Evolutionary conservation across 2,329 filamentous ascomycete genomes (phyloP).

Genomic region (Lasiodiplodia theobromae): DNA sequence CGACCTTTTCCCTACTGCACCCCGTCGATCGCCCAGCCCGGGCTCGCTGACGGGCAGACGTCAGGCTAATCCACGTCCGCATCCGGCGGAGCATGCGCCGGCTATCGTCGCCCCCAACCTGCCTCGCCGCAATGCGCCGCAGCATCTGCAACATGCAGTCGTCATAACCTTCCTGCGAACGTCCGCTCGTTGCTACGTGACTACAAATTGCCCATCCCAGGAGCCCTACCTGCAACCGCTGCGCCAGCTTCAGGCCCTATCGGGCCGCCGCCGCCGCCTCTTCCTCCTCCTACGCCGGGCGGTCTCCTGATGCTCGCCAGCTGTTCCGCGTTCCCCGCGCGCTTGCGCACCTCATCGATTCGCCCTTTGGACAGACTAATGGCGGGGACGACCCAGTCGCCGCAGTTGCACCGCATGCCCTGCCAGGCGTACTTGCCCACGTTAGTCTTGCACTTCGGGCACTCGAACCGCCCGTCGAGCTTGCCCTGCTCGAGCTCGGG

Average conservation of each 20-base stretch:
- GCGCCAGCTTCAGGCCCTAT: not conserved
- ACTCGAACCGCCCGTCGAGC: constrained; percentile 83
- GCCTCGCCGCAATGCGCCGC: constrained; percentile 3
- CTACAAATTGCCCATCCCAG: constrained; percentile 26
- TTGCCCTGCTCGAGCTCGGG: constrained; percentile 80
- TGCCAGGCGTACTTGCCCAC: constrained; percentile 97
- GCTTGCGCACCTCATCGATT: constrained; percentile 71
- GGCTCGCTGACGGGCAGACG: constrained; percentile 9
- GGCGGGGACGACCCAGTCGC: constrained; percentile 87
- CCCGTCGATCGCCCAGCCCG: constrained; percentile 2
- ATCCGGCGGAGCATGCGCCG: constrained; percentile 23
- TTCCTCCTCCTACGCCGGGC: constrained; percentile 11
- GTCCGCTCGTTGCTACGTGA: not conserved
- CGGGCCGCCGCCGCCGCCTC: not conserved
- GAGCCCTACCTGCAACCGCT: constrained; percentile 11
- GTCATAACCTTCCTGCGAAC: constrained; percentile 10
- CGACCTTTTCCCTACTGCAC: constrained; percentile 10
- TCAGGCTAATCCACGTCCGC: constrained; percentile 1
- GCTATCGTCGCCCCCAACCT: constrained; percentile 20
- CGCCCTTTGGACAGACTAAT: constrained; percentile 84
- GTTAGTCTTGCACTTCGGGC: constrained; percentile 83
- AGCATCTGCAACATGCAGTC: constrained; percentile 10
- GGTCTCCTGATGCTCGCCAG: constrained; percentile 28
- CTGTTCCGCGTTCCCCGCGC: constrained; percentile 23
- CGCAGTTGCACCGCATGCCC: constrained; percentile 90